A percentile compares a stretch with the other conserved stretches of the same genome.
Conservation (phyloP, 2,329 filamentous ascomycete genomes). For the Exserohilum rostratum region DNA sequence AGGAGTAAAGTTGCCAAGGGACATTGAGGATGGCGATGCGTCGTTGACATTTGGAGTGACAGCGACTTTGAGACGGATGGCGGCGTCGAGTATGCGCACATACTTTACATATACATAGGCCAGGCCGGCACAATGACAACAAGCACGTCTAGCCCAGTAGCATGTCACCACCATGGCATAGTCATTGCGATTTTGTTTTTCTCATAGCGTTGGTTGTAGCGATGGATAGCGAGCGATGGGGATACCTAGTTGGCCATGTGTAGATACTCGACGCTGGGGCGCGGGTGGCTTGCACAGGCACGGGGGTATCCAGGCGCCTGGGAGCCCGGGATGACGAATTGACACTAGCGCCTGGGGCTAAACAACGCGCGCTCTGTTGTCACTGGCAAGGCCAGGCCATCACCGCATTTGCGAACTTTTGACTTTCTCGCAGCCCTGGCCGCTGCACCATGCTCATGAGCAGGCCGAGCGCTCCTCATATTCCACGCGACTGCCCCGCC, state of each 20-base stretch:
- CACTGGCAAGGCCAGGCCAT: slow-evolving; percentile 18
- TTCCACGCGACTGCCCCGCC: slow-evolving; percentile 24
- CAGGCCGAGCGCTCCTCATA: slow-evolving; percentile 8
- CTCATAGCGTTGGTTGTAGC: too few relatives aligned
- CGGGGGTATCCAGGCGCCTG: slow-evolving; percentile 2
- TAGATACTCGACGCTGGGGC: neutral
- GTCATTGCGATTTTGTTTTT: too few relatives aligned
- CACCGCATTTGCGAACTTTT: slow-evolving; percentile 11
- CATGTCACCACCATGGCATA: neutral
- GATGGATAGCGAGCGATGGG: too few relatives aligned
- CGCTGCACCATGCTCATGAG: slow-evolving; percentile 34
- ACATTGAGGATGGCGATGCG: neutral
- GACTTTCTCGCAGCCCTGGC: slow-evolving; percentile 15
- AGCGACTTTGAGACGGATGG: neutral
- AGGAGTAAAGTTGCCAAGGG: neutral
- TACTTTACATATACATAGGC: neutral
- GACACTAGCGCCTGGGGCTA: slow-evolving; percentile 11
- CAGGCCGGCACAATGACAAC: neutral
- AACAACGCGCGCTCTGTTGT: slow-evolving; percentile 25
- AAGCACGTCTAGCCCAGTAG: neutral
- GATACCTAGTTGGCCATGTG: too few relatives aligned
- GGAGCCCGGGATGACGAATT: slow-evolving; percentile 9
- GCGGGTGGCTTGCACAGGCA: slow-evolving; percentile 3
- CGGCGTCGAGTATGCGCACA: neutral
- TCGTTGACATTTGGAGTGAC: neutral